phyloP scores from a whole-genome alignment of 164 flowering plant genomes.

The Tetrastigma voinierianum region DNA sequence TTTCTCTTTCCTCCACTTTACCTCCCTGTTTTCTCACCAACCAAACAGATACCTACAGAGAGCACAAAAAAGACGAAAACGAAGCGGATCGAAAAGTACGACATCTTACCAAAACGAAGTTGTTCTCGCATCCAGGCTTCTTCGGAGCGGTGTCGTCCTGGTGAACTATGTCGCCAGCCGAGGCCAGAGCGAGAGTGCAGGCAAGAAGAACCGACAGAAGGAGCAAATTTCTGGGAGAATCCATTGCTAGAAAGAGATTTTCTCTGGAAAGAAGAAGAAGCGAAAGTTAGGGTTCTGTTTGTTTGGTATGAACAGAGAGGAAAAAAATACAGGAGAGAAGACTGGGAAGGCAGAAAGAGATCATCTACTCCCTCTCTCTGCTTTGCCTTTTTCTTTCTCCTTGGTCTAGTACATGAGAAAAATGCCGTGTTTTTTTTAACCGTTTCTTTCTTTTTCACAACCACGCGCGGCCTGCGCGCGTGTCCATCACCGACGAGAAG shows the following conservation, averaged over 20 bases:
- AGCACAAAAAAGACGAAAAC: not conserved
- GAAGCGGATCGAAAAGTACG: not conserved
- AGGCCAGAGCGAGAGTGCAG: constrained; percentile 16
- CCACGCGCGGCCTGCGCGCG: too few species aligned
- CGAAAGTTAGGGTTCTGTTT: not conserved
- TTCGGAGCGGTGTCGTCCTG: constrained; percentile 38
- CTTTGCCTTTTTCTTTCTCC: too few species aligned
- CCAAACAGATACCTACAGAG: constrained; percentile 3
- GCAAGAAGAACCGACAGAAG: constrained; percentile 6
- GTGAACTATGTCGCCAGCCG: constrained; percentile 44
- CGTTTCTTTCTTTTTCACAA: too few species aligned
- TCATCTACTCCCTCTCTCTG: too few species aligned
- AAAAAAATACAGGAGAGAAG: too few species aligned
- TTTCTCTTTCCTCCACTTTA: not conserved
- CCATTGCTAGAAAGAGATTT: constrained; percentile 10
- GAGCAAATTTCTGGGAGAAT: constrained; percentile 5
- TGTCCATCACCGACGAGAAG: too few species aligned
- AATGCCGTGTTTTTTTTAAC: too few species aligned
- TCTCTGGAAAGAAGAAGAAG: not conserved
- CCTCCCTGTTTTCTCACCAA: constrained; percentile 6
- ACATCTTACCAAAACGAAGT: constrained; percentile 37
- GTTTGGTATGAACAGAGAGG: not conserved
- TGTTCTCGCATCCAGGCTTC: constrained; percentile 43
- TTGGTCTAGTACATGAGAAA: too few species aligned
- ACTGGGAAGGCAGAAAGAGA: too few species aligned